phyloP scores from a whole-genome alignment of 1,284 basidiomycete genomes.

The Ustilago cynodontis region DNA sequence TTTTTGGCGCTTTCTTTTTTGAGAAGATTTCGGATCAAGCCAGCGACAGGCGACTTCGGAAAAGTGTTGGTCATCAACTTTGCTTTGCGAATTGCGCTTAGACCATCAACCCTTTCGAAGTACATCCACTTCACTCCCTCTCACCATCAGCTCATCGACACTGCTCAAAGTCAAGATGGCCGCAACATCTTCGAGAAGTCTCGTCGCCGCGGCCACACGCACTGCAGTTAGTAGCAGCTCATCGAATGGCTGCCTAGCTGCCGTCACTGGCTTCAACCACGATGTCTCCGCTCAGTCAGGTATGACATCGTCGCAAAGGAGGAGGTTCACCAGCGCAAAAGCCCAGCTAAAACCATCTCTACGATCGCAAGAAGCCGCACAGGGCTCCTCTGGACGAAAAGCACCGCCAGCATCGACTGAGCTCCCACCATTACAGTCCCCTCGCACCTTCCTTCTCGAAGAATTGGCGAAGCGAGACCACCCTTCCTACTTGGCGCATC shows the following conservation, averaged over 20 bases:
- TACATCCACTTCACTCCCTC: no score
- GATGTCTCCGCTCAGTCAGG: not conserved
- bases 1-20: not conserved
- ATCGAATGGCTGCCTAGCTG: not conserved
- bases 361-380: not conserved
- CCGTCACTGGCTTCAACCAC: not conserved
- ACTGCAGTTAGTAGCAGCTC: not conserved
- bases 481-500: slow-evolving; percentile 61
- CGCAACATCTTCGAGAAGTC: slow-evolving; percentile 3
- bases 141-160: not conserved
- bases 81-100: slow-evolving; percentile 4
- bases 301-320: not conserved
- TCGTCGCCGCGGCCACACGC: not conserved
- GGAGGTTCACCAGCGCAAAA: not conserved
- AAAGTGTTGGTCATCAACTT: slow-evolving; percentile 25
- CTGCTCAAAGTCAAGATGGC: slow-evolving; percentile 6
- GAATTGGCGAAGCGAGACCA: slow-evolving; percentile 55
- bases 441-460: slow-evolving; percentile 31
- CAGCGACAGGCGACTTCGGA: not conserved
- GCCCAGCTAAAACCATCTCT: not conserved
- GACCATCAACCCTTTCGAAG: slow-evolving; percentile 6
- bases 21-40: slow-evolving; percentile 1
- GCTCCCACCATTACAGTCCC: slow-evolving; percentile 45
- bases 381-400: slow-evolving; percentile 5
- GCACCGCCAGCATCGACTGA: slow-evolving; percentile 38